phyloP scores from a whole-genome alignment of 2,329 filamentous ascomycete species.

The Trichoderma sp. region DNA sequence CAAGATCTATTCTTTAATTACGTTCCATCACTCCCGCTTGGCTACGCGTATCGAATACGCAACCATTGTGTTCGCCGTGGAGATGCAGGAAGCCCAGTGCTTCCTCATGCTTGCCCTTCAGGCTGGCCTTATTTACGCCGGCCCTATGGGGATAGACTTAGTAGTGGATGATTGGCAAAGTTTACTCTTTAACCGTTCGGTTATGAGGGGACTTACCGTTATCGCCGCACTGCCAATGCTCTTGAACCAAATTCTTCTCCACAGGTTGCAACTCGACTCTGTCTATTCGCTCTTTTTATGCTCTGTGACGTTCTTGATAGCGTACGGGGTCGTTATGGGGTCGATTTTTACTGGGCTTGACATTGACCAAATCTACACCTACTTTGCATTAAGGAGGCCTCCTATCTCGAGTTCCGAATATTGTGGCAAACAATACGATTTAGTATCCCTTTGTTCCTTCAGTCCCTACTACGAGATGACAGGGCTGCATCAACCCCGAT shows the following conservation, averaged over 20 bases:
- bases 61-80: not conserved
- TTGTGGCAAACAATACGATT: not conserved
- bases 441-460: not conserved
- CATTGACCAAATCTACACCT: not conserved
- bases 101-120: constrained; percentile 13
- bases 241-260: not conserved
- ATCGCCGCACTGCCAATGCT: not conserved
- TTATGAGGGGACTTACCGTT: not conserved
- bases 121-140: not conserved
- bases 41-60: not conserved
- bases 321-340: not conserved
- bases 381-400: too few species aligned
- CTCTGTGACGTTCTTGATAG: not conserved
- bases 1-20: not conserved
- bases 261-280: not conserved
- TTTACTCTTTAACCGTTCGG: not conserved
- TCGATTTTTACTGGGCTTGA: not conserved
- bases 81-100: constrained; percentile 18
- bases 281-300: not conserved
- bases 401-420: too few species aligned
- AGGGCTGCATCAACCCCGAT: not conserved
- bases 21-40: not conserved
- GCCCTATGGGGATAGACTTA: not conserved
- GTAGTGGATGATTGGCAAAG: not conserved
- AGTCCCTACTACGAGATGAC: not conserved